Percentiles rank a stretch among this genome's conserved stretches.
These are phyloP conservation scores for Butyriboletus pseudospeciosus DNA, from an alignment of 1,284 basidiomycete species.

Conservation along the genomic window DNA sequence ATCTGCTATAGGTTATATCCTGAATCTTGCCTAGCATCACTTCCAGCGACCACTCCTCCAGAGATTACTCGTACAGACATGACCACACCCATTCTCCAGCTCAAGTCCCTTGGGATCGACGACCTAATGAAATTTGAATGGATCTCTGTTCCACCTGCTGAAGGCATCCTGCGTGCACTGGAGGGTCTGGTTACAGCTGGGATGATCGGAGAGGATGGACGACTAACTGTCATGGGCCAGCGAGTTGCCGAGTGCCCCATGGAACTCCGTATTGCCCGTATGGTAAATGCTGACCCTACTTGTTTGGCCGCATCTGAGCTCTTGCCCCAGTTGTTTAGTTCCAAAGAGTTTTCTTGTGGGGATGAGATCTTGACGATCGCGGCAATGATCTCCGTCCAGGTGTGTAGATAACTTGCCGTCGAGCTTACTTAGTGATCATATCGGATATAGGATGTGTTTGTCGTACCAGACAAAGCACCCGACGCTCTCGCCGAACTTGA, in stretches of 20 bases:
- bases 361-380: slow-evolving; percentile 94
- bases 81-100: slow-evolving; percentile 82
- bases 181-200: slow-evolving; percentile 68
- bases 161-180: slow-evolving; percentile 78
- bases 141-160: slow-evolving; percentile 84
- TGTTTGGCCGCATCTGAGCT: background rate
- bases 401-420: slow-evolving; percentile 26
- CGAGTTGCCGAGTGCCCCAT: slow-evolving; percentile 76
- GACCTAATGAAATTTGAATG: slow-evolving; percentile 97
- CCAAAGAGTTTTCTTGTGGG: slow-evolving; percentile 79
- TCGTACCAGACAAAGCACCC: slow-evolving; percentile 79
- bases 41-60: slow-evolving; percentile 71
- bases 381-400: slow-evolving; percentile 91
- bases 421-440: background rate
- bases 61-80: slow-evolving; percentile 90
- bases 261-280: slow-evolving; percentile 69
- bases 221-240: slow-evolving; percentile 61
- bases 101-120: slow-evolving; percentile 92
- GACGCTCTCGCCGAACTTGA: slow-evolving; percentile 86
- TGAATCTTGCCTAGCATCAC: slow-evolving; percentile 50
- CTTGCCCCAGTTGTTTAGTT: slow-evolving; percentile 72
- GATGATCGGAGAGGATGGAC: slow-evolving; percentile 68
- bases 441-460: slow-evolving; percentile 69
- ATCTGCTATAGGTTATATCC: slow-evolving; percentile 94
- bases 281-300: slow-evolving; percentile 43